Evolutionary conservation across 2,329 filamentous ascomycete genomes (phyloP).

Genomic region (Pseudopyrenochaeta lycopersici): DNA sequence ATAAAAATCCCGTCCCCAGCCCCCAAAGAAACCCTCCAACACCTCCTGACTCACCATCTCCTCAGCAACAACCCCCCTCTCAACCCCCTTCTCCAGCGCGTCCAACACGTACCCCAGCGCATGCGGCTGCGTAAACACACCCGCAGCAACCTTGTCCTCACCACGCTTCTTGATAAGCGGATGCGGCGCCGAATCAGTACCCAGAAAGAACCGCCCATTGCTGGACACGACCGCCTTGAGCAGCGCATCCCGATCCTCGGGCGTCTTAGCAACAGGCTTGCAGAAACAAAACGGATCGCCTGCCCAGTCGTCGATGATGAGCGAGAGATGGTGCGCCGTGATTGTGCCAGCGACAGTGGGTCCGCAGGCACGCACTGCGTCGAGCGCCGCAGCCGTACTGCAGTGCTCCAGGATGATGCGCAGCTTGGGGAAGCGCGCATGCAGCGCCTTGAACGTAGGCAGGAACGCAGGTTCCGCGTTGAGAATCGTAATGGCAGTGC

Average conservation of each 20-base stretch:
- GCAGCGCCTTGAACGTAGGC: conserved; percentile 78
- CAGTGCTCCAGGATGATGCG: conserved; percentile 80
- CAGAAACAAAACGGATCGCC: conserved; percentile 80
- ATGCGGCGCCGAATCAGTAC: conserved; percentile 76
- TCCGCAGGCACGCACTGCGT: conserved; percentile 79
- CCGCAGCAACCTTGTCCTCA: conserved; percentile 66
- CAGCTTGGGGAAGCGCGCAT: conserved; percentile 77
- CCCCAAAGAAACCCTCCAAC: conserved; percentile 66
- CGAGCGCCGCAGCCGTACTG: conserved; percentile 82
- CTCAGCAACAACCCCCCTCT: conserved; percentile 62
- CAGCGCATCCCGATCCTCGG: conserved; percentile 76
- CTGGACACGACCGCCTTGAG: conserved; percentile 66
- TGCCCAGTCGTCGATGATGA: conserved; percentile 79
- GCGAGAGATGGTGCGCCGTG: conserved; percentile 84
- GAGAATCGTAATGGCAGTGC: conserved; percentile 55
- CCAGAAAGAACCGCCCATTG: conserved; percentile 76
- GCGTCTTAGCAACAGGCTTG: conserved; percentile 72
- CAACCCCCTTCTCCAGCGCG: conserved; percentile 70
- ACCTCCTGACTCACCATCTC: conserved; percentile 64
- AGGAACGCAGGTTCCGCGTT: conserved; percentile 82
- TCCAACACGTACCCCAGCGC: conserved; percentile 72
- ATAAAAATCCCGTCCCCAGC: conserved; percentile 68
- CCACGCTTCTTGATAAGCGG: conserved; percentile 68
- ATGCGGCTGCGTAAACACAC: conserved; percentile 82
- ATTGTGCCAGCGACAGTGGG: conserved; percentile 81